These are phyloP conservation scores for Phaeophleospora eucalypticola DNA, from an alignment of 2,329 filamentous ascomycete species.

Conservation along the genomic window DNA sequence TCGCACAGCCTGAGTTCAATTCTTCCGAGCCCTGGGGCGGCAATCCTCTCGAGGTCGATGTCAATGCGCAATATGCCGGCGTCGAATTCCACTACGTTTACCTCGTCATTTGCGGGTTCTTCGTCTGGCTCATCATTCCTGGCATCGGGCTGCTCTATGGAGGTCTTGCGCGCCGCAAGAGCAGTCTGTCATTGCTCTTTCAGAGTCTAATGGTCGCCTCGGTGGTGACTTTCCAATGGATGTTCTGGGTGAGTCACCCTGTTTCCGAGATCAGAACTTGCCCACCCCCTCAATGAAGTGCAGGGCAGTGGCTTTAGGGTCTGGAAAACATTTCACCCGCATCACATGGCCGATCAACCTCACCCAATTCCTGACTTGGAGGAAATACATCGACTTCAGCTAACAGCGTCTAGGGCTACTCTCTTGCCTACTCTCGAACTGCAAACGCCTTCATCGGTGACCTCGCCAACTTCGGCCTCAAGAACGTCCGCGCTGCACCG, in stretches of 20 bases:
- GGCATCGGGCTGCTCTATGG: slow-evolving; percentile 63
- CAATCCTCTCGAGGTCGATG: slow-evolving; percentile 50
- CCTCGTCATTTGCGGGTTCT: slow-evolving; percentile 54
- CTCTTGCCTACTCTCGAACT: slow-evolving; percentile 57
- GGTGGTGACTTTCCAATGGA: slow-evolving; percentile 57
- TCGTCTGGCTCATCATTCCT: slow-evolving; percentile 65
- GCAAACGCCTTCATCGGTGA: slow-evolving; percentile 61
- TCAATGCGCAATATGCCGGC: slow-evolving; percentile 57
- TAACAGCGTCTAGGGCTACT: slow-evolving; percentile 48
- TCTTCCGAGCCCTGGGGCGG: slow-evolving; percentile 50
- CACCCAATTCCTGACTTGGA: no score
- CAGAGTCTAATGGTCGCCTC: slow-evolving; percentile 57
- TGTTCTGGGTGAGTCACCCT: slow-evolving; percentile 48
- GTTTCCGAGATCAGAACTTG: no score
- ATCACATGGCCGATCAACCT: no score
- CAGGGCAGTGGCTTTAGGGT: no score
- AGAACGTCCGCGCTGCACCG: slow-evolving; percentile 57
- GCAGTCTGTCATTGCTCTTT: slow-evolving; percentile 58
- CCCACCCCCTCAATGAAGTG: no score
- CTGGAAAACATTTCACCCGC: no score
- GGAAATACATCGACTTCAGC: background rate
- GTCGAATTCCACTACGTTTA: slow-evolving; percentile 61
- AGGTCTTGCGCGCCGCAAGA: slow-evolving; percentile 60
- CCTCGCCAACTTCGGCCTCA: slow-evolving; percentile 58
- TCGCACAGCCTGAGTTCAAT: slow-evolving; percentile 37